Evolutionary conservation across 2,329 filamentous ascomycete genomes (phyloP), one percentile per base, ranked within the genome.

Genomic region (Cytospora mali): DNA sequence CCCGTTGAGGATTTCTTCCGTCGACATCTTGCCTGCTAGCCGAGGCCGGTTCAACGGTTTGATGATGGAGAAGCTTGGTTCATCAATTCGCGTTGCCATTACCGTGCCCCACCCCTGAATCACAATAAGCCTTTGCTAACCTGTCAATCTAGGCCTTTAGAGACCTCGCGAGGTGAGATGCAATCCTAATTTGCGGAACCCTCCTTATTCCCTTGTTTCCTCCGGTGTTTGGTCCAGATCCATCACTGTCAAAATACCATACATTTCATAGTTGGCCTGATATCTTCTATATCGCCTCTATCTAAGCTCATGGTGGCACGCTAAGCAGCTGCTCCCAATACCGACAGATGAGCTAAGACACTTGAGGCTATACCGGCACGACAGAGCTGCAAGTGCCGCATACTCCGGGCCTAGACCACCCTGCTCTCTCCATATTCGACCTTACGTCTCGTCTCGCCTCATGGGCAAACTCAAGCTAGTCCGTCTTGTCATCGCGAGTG

Each of bases 131-230:
- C 61, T 62, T 66, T 61, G 58, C 64, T 62, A 54, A 62, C 61
- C 51, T 35, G 21, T 23, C 33, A 68, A 64, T 73, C 69, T 69
- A 74, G 72, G 69, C 71, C 66, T 68, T 73, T 27, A 68, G 62
- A 69, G 72, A 74, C 64, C 72, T 74, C 61, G 70, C 72, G 53
- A 71, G 71, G 72, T 74, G 70, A 51, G 57, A 66, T 28, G 27
- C 31, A 51, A 50, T 16, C 33, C 27, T 27, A n/a, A n/a, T n/a
- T n/a, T n/a, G n/a, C n/a, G n/a, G n/a, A n/a, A n/a, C n/a, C 53
- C 28, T 14, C 18, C 28, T 18, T 49, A 58, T 25, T n/a, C 23
- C 39, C 25, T 39, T 33, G 35, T 55, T 28, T 60, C 39, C 27
- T 39, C 55, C 18, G 16, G 28, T 42, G 33, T 57, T 59, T 42